These are phyloP conservation scores for Sarocladium oryzae DNA, from an alignment of 2,329 filamentous ascomycete species.

Conservation along the genomic window DNA sequence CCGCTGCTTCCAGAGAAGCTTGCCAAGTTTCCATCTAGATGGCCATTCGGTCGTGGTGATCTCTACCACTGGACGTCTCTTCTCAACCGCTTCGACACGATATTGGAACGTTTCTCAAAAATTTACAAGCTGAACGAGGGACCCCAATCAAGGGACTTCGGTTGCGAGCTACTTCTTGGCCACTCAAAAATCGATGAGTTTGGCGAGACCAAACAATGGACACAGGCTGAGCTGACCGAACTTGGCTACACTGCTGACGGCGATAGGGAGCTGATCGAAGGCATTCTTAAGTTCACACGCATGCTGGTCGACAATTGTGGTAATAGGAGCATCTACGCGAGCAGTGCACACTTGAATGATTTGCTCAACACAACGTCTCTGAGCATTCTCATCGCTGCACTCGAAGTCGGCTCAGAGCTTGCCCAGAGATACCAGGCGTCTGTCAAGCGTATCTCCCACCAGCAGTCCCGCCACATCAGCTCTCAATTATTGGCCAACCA, in stretches of 20 bases:
- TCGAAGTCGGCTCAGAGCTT: constrained; percentile 77
- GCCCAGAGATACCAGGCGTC: constrained; percentile 91
- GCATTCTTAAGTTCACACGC: constrained; percentile 76
- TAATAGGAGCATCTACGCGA: constrained; percentile 92
- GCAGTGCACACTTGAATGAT: constrained; percentile 82
- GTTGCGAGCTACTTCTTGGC: constrained; percentile 56
- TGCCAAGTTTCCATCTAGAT: constrained; percentile 74
- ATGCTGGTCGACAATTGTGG: constrained; percentile 91
- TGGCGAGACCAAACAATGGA: constrained; percentile 41
- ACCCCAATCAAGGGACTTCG: constrained; percentile 74
- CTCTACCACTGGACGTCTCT: constrained; percentile 97
- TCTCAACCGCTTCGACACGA: constrained; percentile 85
- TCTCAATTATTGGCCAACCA: constrained; percentile 74
- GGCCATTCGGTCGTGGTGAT: constrained; percentile 93
- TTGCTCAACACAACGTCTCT: constrained; percentile 83
- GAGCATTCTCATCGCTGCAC: constrained; percentile 67
- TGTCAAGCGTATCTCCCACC: constrained; percentile 66
- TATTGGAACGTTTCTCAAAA: constrained; percentile 74
- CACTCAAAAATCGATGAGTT: constrained; percentile 45
- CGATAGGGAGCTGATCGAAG: constrained; percentile 73
- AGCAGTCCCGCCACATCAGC: constrained; percentile 56
- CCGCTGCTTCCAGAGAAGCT: constrained; percentile 73
- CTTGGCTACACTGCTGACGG: constrained; percentile 67
- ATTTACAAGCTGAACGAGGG: constrained; percentile 75
- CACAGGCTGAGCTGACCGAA: constrained; percentile 39